A percentile compares a stretch with the other conserved stretches of the same genome.
phyloP scores from a whole-genome alignment of 257 asterid species.

The Solanum habrochaites region DNA sequence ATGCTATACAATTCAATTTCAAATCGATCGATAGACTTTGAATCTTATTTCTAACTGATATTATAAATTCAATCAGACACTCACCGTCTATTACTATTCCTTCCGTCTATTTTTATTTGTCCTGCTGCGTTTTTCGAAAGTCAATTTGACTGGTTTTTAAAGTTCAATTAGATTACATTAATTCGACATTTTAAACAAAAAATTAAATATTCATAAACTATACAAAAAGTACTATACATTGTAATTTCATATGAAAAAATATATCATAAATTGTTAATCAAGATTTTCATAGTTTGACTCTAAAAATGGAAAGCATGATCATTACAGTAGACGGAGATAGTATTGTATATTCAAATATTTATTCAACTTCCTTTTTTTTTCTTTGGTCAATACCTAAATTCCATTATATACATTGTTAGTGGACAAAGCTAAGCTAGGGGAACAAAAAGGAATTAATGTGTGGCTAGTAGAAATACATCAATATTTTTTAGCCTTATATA shows the following conservation, averaged over 20 bases:
- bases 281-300: too few species aligned
- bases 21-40: not conserved
- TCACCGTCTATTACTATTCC: not conserved
- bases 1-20: not conserved
- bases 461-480: not conserved
- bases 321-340: too few species aligned
- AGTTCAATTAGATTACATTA: too few species aligned
- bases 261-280: too few species aligned
- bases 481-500: not conserved
- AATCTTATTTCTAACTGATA: not conserved
- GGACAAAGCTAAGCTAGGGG: not conserved
- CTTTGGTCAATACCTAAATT: not conserved
- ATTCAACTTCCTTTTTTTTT: not conserved
- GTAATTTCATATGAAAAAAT: too few species aligned
- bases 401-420: not conserved
- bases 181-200: too few species aligned
- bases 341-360: not conserved
- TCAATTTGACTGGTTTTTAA: fast-evolving
- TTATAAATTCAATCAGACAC: not conserved
- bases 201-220: too few species aligned
- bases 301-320: too few species aligned
- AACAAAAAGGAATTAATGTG: not conserved
- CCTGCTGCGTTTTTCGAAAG: fast-evolving
- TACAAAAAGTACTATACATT: too few species aligned
- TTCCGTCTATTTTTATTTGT: too few species aligned